A percentile compares a stretch with the other conserved stretches of the same genome.
Evolutionary conservation across 2,329 filamentous ascomycete species (phyloP).

Genomic region (Dothistroma septosporum): DNA sequence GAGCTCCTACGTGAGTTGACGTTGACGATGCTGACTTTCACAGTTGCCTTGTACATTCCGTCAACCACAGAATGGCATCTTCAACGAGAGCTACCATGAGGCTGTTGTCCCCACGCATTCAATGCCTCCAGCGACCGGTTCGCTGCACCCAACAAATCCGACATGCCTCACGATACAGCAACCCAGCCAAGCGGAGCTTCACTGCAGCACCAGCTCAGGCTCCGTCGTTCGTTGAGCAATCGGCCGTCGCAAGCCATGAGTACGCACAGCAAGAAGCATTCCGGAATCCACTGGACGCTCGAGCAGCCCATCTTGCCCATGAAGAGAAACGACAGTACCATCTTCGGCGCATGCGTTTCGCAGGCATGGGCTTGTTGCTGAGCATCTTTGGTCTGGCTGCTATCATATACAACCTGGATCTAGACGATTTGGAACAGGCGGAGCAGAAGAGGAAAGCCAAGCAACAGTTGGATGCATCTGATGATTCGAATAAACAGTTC

Average conservation of each 20-base stretch:
- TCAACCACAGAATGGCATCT: slow-evolving; percentile 21
- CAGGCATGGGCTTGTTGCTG: slow-evolving; percentile 35
- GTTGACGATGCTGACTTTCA: neutral
- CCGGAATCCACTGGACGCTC: slow-evolving; percentile 25
- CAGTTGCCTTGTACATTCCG: neutral
- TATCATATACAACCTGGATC: slow-evolving; percentile 33
- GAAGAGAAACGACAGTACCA: slow-evolving; percentile 32
- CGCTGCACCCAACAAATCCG: slow-evolving; percentile 23
- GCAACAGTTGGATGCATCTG: slow-evolving; percentile 34
- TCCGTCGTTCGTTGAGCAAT: slow-evolving; percentile 23
- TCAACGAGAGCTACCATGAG: slow-evolving; percentile 30
- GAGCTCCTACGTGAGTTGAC: neutral
- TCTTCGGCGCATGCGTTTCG: slow-evolving; percentile 35
- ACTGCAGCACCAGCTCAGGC: slow-evolving; percentile 22
- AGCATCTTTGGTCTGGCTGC: slow-evolving; percentile 30
- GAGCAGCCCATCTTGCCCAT: slow-evolving; percentile 23
- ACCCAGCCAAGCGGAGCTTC: slow-evolving; percentile 29
- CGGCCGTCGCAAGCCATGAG: slow-evolving; percentile 7
- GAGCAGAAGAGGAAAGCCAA: slow-evolving; percentile 21
- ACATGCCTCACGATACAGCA: slow-evolving; percentile 35
- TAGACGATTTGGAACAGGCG: slow-evolving; percentile 32
- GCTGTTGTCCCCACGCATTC: slow-evolving; percentile 28
- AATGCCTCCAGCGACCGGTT: slow-evolving; percentile 22
- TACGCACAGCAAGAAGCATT: slow-evolving; percentile 3
- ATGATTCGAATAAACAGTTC: slow-evolving; percentile 39